A percentile compares a stretch with the other conserved stretches of the same genome.
phyloP scores from a whole-genome alignment of 2,329 filamentous ascomycete species.

The Epichloe gansuensis region DNA sequence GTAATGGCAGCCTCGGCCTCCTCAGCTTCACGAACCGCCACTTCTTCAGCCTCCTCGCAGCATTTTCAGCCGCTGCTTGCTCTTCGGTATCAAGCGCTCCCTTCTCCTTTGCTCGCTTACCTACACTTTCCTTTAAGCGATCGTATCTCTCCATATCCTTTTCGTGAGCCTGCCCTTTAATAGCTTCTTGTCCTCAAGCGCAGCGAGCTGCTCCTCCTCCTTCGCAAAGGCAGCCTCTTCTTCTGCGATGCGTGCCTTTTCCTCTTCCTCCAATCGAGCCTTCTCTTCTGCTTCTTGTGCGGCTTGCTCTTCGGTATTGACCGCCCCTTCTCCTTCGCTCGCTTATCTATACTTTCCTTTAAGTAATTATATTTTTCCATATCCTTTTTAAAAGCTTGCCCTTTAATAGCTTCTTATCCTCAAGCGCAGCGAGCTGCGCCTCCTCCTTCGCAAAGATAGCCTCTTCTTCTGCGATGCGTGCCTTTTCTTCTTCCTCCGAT shows the following conservation, averaged over 20 bases:
- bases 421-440: slow-evolving; percentile 27
- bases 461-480: slow-evolving; percentile 13
- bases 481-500: slow-evolving; percentile 15
- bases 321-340: slow-evolving; percentile 20
- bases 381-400: slow-evolving; percentile 32
- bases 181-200: slow-evolving; percentile 34
- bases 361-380: slow-evolving; percentile 31
- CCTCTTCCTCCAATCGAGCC: slow-evolving; percentile 17
- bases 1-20: slow-evolving; percentile 4
- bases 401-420: slow-evolving; percentile 38
- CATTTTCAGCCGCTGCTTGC: slow-evolving; percentile 24
- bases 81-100: slow-evolving; percentile 17
- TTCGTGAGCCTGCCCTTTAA: slow-evolving; percentile 34
- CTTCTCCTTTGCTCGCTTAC: slow-evolving; percentile 21
- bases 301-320: slow-evolving; percentile 20
- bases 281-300: slow-evolving; percentile 18
- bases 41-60: slow-evolving; percentile 18
- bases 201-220: slow-evolving; percentile 27
- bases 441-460: slow-evolving; percentile 19
- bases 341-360: slow-evolving; percentile 20
- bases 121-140: slow-evolving; percentile 22
- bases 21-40: slow-evolving; percentile 16
- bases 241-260: slow-evolving; percentile 11
- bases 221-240: slow-evolving; percentile 13
- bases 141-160: slow-evolving; percentile 33